Base-by-base conservation (phyloP, 805 yeast species). In the Saccharomycopsis oosterbeekiorum region DNA sequence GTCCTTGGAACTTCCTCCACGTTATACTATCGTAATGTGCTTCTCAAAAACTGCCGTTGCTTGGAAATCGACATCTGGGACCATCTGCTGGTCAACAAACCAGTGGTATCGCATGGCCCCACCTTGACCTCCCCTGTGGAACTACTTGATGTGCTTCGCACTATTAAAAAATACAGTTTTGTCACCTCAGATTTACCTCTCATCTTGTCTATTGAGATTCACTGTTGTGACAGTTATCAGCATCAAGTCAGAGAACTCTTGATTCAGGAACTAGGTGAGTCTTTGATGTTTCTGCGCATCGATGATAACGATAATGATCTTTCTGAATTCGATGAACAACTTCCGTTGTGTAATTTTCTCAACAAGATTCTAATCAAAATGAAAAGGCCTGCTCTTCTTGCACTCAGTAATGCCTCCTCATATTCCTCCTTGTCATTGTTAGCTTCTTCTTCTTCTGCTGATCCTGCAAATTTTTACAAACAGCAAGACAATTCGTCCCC, bases 41-140 rank as follows among this genome's bases (percentile, higher is more conserved):
- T 94, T 57, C 97, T 91, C 70, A 81, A 91, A 60, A 98, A 99
- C 1, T 94, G 98, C 68, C 78, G 97, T 55, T 92, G 97, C 65
- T 78, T 94, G n/a, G 99, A 94, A 69, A 84, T 94, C 50, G 99
- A 94, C 71, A 78, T 94, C 21, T 94, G 99, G 99, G 97, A 93
- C 74, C 88, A 86, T 24, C 41, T 37, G 41, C 53, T 47, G 53
- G 84, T 81, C 40, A 72, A 74, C 12, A 92, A 86, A 0, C 99
- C 99, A 0, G 81, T 89, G 0, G 97, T 94, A 0, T 86, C 88
- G 36, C 99, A 94, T 72, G 99, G 99, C 0, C 75, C 86, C 57
- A 83, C 96, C 0, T 82, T 94, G 64, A 89, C 98, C 0, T 78
- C 85, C 0, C 82, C 93, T 0, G 82, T 93, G 11, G 81, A 84